phyloP scores from a whole-genome alignment of 2,329 filamentous ascomycete genomes.

The Ascochyta fabae region DNA sequence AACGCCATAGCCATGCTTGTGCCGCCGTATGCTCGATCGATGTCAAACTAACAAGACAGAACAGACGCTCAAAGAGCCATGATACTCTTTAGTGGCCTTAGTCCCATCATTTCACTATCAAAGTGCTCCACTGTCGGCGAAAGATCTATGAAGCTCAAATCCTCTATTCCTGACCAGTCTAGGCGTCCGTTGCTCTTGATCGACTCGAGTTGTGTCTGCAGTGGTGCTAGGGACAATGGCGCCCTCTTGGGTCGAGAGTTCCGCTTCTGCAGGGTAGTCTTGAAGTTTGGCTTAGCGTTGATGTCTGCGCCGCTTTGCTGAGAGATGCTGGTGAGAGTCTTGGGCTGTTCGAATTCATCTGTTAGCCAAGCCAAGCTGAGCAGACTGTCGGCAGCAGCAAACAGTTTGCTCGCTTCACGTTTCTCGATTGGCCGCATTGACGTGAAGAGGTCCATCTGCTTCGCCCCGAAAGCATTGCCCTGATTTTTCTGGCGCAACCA shows the following conservation, averaged over 20 bases:
- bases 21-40: not conserved
- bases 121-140: constrained; percentile 14
- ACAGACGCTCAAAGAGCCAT: not conserved
- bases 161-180: constrained; percentile 5
- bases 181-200: constrained; percentile 12
- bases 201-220: constrained; percentile 5
- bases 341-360: not conserved
- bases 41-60: too few species aligned
- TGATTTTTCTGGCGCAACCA: constrained; percentile 39
- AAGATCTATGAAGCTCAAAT: constrained; percentile 13
- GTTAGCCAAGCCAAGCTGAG: constrained; percentile 13
- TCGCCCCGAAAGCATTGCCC: constrained; percentile 19
- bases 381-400: constrained; percentile 4
- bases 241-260: not conserved
- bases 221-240: constrained; percentile 1
- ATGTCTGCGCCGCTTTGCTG: not conserved
- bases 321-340: constrained; percentile 13
- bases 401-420: constrained; percentile 9
- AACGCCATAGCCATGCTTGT: constrained; percentile 1
- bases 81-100: constrained; percentile 4
- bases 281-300: not conserved
- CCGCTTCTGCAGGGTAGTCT: not conserved
- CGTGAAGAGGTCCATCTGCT: constrained; percentile 7
- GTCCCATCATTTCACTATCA: constrained; percentile 8
- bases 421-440: constrained; percentile 6